Evolutionary conservation across 2,329 filamentous ascomycete species (phyloP).

Genomic region (Fusarium sp.): DNA sequence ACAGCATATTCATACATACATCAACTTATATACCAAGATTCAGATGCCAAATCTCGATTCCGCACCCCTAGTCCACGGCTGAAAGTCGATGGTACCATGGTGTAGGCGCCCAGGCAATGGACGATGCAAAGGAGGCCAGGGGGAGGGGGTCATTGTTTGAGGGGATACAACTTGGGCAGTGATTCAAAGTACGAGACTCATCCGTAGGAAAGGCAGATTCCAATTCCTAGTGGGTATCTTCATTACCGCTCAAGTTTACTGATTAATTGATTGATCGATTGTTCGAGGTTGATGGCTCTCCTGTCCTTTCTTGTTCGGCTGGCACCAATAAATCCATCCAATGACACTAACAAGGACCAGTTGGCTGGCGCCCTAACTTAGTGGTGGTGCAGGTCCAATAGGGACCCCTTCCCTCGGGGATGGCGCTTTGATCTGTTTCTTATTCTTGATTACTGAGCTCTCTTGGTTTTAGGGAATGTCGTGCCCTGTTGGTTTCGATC

Average conservation of each 20-base stretch:
- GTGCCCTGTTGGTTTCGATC: neutral
- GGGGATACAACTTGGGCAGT: neutral
- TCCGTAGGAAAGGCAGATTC: neutral
- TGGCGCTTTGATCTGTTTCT: slow-evolving; percentile 31
- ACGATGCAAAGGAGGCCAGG: neutral
- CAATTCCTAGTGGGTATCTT: neutral
- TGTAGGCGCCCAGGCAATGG: neutral
- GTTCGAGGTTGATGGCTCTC: neutral
- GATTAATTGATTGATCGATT: neutral
- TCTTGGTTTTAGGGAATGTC: neutral
- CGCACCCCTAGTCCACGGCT: neutral
- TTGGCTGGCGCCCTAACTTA: slow-evolving; percentile 8
- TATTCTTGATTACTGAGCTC: slow-evolving; percentile 20
- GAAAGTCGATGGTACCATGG: neutral
- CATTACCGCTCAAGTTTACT: neutral
- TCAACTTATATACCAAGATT: slow-evolving; percentile 18
- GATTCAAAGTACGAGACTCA: neutral
- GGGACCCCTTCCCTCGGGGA: slow-evolving; percentile 27
- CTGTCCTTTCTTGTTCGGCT: neutral
- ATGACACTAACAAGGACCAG: neutral
- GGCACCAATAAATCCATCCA: neutral
- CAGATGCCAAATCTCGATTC: slow-evolving; percentile 41
- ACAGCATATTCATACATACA: neutral
- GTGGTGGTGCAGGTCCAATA: slow-evolving; percentile 26
- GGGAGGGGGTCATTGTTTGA: neutral